phyloP scores from a whole-genome alignment of 2,329 filamentous ascomycete species.

The Phaeosphaeria sp. region DNA sequence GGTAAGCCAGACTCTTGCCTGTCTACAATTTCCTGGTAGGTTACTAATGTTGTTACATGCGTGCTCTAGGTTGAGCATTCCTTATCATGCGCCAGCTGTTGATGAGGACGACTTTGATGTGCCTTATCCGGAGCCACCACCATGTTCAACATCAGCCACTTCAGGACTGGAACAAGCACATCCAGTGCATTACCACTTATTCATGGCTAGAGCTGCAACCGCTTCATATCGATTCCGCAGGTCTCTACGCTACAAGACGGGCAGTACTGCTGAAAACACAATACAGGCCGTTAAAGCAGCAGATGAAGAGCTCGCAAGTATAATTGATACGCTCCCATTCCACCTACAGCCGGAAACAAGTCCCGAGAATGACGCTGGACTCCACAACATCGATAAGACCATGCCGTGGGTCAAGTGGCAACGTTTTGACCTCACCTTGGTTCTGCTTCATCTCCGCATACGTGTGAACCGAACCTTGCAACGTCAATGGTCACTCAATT shows the following conservation, averaged over 20 bases:
- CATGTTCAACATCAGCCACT: neutral
- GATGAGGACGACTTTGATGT: conserved; percentile 1
- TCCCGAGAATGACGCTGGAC: neutral
- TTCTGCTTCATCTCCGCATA: neutral
- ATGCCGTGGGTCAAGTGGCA: neutral
- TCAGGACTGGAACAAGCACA: neutral
- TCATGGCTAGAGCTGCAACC: conserved; percentile 5
- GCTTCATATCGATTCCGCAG: neutral
- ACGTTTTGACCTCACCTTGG: neutral
- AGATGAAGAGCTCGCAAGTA: neutral
- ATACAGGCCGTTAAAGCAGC: neutral
- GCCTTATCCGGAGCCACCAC: neutral
- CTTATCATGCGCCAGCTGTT: neutral
- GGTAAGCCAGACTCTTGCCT: neutral
- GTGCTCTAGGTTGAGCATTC: neutral
- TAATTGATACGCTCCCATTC: neutral
- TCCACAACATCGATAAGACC: neutral
- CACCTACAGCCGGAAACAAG: neutral
- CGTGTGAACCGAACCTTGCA: neutral
- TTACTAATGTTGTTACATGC: neutral
- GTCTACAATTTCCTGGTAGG: neutral
- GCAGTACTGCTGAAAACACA: neutral
- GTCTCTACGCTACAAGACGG: neutral
- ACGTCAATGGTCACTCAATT: neutral
- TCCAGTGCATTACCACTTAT: conserved; percentile 5